phyloP scores from a whole-genome alignment of 495 filamentous ascomycete genomes.

The Cladorrhinum samala region DNA sequence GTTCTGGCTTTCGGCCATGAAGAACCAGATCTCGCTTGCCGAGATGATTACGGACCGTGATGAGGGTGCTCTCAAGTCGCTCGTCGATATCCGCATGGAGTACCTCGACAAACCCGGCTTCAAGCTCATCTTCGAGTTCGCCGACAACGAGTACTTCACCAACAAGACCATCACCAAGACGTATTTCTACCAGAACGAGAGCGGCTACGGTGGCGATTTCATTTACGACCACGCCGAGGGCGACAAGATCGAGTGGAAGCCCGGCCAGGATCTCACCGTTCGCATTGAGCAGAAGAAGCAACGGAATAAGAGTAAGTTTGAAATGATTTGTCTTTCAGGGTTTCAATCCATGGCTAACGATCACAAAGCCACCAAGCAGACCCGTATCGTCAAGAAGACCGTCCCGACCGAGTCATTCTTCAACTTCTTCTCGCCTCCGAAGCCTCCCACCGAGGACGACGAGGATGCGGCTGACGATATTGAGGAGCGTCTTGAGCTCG shows the following conservation, averaged over 20 bases:
- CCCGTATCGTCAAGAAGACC: slow-evolving; percentile 96
- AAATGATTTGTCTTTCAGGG: background rate
- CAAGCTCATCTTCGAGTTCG: slow-evolving; percentile 94
- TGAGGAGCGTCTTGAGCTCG: slow-evolving; percentile 94
- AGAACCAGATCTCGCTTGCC: slow-evolving; percentile 92
- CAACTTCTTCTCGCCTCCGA: slow-evolving; percentile 98
- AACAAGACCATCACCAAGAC: slow-evolving; percentile 98
- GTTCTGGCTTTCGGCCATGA: slow-evolving; percentile 99
- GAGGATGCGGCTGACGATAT: slow-evolving; percentile 84
- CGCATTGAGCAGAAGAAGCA: slow-evolving; percentile 98
- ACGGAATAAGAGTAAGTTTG: slow-evolving; percentile 91
- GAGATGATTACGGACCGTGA: slow-evolving; percentile 98
- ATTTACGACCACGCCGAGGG: slow-evolving; percentile 99
- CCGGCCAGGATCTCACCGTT: slow-evolving; percentile 85
- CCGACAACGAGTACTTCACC: slow-evolving; percentile 89
- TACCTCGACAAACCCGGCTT: slow-evolving; percentile 98
- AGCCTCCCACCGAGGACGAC: slow-evolving; percentile 69
- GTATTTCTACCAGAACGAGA: slow-evolving; percentile 99
- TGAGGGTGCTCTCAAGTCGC: slow-evolving; percentile 80
- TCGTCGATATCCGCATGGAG: slow-evolving; percentile 97
- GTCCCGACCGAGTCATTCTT: slow-evolving; percentile 99
- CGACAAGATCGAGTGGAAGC: slow-evolving; percentile 96
- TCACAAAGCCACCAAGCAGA: slow-evolving; percentile 87
- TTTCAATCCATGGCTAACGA: slow-evolving; percentile 23
- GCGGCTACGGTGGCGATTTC: slow-evolving; percentile 95